Percentiles rank a stretch among this genome's conserved stretches.
These are phyloP conservation scores for Apostasia ramifera DNA, from an alignment of 106 monocot species.

Conservation along the genomic window DNA sequence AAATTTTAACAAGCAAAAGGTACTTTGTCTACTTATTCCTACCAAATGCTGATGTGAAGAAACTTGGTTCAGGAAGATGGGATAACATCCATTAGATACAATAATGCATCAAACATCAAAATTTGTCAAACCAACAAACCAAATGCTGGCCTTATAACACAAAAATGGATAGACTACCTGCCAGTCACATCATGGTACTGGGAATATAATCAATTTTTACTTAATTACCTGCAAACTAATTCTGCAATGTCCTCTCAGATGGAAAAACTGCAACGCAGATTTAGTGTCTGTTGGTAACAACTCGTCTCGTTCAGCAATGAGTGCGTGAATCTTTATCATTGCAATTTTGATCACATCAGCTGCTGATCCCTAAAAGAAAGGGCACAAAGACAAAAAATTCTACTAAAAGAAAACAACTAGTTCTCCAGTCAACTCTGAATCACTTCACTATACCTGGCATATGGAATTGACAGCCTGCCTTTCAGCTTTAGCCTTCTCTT, in stretches of 20 bases:
- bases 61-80: too few species aligned
- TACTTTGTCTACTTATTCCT: too few species aligned
- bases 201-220: neutral
- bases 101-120: too few species aligned
- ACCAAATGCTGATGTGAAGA: too few species aligned
- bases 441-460: constrained; percentile 61
- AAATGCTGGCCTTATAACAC: too few species aligned
- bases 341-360: constrained; percentile 96
- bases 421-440: neutral
- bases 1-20: too few species aligned
- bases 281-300: neutral
- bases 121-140: too few species aligned
- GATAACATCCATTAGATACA: too few species aligned
- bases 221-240: constrained; percentile 73
- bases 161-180: too few species aligned
- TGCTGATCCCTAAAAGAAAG: constrained; percentile 70
- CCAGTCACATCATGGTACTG: too few species aligned
- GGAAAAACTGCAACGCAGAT: constrained; percentile 29
- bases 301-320: constrained; percentile 31
- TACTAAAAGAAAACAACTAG: neutral
- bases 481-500: constrained; percentile 91
- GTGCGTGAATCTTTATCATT: constrained; percentile 84
- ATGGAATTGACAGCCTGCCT: constrained; percentile 99
- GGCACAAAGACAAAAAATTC: too few species aligned
- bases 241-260: constrained; percentile 72